These are phyloP conservation scores for Artemisia princeps DNA, from an alignment of 140 eudicot genomes.

Conservation along the genomic window DNA sequence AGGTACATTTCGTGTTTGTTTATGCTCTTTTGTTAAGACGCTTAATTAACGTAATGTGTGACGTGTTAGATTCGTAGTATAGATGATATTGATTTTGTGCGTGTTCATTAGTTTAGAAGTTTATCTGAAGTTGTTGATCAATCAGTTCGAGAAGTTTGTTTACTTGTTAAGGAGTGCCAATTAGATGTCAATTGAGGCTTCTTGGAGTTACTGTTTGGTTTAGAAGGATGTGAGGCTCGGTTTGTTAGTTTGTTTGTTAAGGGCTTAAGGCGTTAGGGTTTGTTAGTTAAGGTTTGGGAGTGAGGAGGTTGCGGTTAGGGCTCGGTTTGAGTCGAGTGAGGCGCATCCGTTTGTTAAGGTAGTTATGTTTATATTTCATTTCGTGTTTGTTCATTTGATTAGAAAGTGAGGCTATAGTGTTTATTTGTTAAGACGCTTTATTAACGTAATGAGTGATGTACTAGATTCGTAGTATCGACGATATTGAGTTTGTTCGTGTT, in stretches of 20 bases:
- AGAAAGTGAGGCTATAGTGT: too few relatives aligned
- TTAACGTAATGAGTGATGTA: too few relatives aligned
- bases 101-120: not conserved
- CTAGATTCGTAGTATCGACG: too few relatives aligned
- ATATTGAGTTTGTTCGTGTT: too few relatives aligned
- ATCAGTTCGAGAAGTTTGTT: slow-evolving; percentile 64
- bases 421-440: too few relatives aligned
- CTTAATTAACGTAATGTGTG: too few relatives aligned
- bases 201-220: slow-evolving; percentile 61
- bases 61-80: too few relatives aligned
- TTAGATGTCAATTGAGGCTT: slow-evolving; percentile 43
- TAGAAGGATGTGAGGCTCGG: slow-evolving; percentile 54
- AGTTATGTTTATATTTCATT: too few relatives aligned
- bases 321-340: slow-evolving; percentile 36
- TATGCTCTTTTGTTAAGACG: too few relatives aligned
- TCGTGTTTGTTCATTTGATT: too few relatives aligned
- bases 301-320: not conserved
- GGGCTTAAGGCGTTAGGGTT: slow-evolving; percentile 44
- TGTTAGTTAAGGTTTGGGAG: slow-evolving; percentile 47
- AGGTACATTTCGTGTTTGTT: slow-evolving; percentile 30
- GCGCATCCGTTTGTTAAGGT: slow-evolving; percentile 83
- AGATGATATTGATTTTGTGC: too few relatives aligned
- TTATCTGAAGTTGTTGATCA: slow-evolving; percentile 81
- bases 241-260: slow-evolving; percentile 50
- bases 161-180: slow-evolving; percentile 51